Conservation (phyloP, 2,329 filamentous ascomycete genomes). For the Sporothrix dimorphospora region DNA sequence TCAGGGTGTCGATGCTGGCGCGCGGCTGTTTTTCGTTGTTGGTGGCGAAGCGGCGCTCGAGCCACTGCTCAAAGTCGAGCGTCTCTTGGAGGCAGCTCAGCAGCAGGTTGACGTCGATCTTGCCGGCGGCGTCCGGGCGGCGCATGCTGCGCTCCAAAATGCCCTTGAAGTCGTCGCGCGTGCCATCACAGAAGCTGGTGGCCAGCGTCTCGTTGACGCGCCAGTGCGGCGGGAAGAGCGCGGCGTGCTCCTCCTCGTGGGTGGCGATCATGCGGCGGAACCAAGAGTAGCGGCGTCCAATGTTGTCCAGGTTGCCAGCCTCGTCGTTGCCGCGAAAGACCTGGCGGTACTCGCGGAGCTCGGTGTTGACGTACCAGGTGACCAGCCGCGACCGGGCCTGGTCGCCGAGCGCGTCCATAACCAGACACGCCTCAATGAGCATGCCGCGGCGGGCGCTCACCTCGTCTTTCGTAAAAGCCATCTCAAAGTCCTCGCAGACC, state of each 20-base stretch:
- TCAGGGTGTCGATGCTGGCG: constrained; percentile 87
- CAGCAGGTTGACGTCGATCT: constrained; percentile 53
- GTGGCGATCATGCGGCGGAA: constrained; percentile 94
- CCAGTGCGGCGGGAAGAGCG: constrained; percentile 86
- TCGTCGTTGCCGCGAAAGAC: constrained; percentile 97
- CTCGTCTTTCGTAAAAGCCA: constrained; percentile 89
- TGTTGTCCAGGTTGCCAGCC: constrained; percentile 94
- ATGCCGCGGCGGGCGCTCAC: constrained; percentile 69
- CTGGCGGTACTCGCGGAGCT: constrained; percentile 91
- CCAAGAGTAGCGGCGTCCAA: constrained; percentile 92
- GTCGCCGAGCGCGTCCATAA: constrained; percentile 94
- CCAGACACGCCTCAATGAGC: constrained; percentile 83
- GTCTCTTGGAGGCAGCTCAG: constrained; percentile 64
- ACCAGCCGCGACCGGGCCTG: constrained; percentile 79
- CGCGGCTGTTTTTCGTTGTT: constrained; percentile 50
- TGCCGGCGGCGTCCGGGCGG: constrained; percentile 66
- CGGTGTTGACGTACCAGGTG: constrained; percentile 98
- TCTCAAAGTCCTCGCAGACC: constrained; percentile 98
- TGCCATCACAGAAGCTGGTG: constrained; percentile 93
- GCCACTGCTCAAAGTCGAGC: constrained; percentile 90
- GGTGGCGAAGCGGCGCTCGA: constrained; percentile 77
- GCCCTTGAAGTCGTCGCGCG: constrained; percentile 90
- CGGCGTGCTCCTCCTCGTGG: constrained; percentile 89
- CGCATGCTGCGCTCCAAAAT: constrained; percentile 89
- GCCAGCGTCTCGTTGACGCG: constrained; percentile 87